Evolutionary conservation across 495 filamentous ascomycete species (phyloP), one percentile per base, ranked within the genome.

Genomic region (Evernia prunastri): DNA sequence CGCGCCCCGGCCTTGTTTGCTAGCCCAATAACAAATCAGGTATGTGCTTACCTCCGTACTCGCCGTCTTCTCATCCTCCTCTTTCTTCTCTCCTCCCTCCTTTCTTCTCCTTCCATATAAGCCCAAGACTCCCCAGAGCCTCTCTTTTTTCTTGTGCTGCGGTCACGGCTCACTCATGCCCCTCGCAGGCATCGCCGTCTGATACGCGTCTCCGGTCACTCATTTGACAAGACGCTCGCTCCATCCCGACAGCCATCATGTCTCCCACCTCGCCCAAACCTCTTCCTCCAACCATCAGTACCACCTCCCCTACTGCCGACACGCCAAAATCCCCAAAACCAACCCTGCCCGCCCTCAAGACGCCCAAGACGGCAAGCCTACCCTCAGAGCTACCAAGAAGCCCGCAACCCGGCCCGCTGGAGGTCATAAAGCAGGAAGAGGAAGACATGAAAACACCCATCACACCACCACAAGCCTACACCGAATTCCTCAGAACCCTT

Each of bases 401-500:
- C 53, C 64, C 70, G 61, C 58, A 59, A 40, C 76, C 81, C 11
- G 75, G 75, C 67, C 75, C 74, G 65, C 65, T 79, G 70, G 79
- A 71, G 53, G 54, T 64, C 13, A 69, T 84, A 66, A 83, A 82
- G 63, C 75, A 78, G 59, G 80, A 83, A 62, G 81, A 86, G 65
- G 68, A 77, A 35, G 73, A 78, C 40, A 53, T 71, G 3, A 86
- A 86, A 70, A 96, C 92, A 4, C 93, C 92, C 56, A 95, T 97
- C 76, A 94, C 89, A n/a, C 92, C 93, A 35, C 93, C 93, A 4
- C 79, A 81, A 7, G 91, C 93, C 60, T 97, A 97, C 71, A 88
- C 90, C 49, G 90, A 97, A 68, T 97, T 97, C 72, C 84, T 97
- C 61, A 90, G 90, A 70, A 84, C 86, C 10, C 77, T 91, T 45